Base-by-base conservation (phyloP, 495 filamentous ascomycete species). In the Apiosordaria backusii region DNA sequence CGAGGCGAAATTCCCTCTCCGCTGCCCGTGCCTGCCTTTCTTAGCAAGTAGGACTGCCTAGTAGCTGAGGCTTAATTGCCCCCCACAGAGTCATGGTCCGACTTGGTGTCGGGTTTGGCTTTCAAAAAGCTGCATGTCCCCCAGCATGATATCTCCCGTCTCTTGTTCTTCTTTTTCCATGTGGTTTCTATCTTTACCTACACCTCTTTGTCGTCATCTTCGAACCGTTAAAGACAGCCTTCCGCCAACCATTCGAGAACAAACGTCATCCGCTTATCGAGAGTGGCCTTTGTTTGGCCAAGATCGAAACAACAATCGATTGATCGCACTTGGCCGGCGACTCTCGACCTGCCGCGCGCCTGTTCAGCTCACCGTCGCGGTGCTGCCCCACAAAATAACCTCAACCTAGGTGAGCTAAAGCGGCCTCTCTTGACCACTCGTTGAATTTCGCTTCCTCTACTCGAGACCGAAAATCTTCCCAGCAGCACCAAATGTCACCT, bases 281-380 rank as follows among this genome's bases (percentile, higher is more conserved):
- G 65, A 25, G 29, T 50, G 57, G 55, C 67, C 52, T 61, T 68
- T 69, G 53, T 62, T 60, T 67, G 65, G 55, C 68, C 54, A 64
- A 22, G 29, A 64, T 52, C 67, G 69, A 69, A 69, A 69, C 67
- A 35, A 18, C 57, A 69, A 19, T 52, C 69, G 71, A 67, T 60
- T 66, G 62, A 64, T 67, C 55, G 29, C 65, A 57, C 62, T 63
- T 65, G 60, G 57, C 60, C 65, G 40, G 61, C 64, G 65, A 58
- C 57, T 50, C 55, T 64, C 55, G 70, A 45, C 69, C 70, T 71
- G 70, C 67, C 72, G 70, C 72, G 73, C 73, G 73, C 68, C 65
- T 72, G 68, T 45, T 60, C 50, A 23, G 9, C 24, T 35, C 59
- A 25, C 24, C 50, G 50, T 63, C 63, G 24, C 21, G 61, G 64